Base-by-base conservation (phyloP, 331 rosid species). In the Malus hybrid region DNA sequence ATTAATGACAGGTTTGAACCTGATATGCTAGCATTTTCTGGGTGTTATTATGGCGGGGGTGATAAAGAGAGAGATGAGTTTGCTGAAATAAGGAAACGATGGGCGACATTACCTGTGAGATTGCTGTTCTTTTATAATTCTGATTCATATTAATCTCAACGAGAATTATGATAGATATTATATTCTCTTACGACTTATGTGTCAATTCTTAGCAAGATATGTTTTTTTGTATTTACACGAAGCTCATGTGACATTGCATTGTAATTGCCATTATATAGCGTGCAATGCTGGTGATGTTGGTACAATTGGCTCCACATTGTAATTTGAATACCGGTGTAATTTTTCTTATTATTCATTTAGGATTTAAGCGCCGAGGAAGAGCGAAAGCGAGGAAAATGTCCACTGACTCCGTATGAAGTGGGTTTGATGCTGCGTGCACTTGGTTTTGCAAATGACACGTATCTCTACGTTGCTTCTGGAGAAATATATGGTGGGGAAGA, bases 41-140 rank as follows among this genome's bases (percentile, higher is more conserved):
- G 97, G 58, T 95, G 99, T 86, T 95, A 95, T 82, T 95, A 85
- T 82, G 99, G 97, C 20, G 99, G 99, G 78, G 99, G 99, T 77
- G 97, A 92, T 60, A 95, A 90, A 76, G 97, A 95, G 84, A 95
- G 88, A 86, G 80, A 15, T 1, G 97, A 95, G 65, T 96, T 92
- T 62, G 90, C 91, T 80, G 96, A 92, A 88, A 92, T 95, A 80
- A 83, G 99, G 81, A 95, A 95, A 83, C 89, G 99, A 85, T 95
- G 99, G 99, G 85, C 86, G 60, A 95, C 99, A 64, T 78, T 95
- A 81, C 99, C 99, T 14, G 99, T 95, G 86, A 95, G 97, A 84
- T 80, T 77, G 44, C 81, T 78, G 22, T 71, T 66, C 69, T 33
- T 34, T 39, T 32, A 33, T 52, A 56, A 82, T 67, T 87, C 56